phyloP scores from a whole-genome alignment of 805 yeast genomes.

The Ogataea methylovora region DNA sequence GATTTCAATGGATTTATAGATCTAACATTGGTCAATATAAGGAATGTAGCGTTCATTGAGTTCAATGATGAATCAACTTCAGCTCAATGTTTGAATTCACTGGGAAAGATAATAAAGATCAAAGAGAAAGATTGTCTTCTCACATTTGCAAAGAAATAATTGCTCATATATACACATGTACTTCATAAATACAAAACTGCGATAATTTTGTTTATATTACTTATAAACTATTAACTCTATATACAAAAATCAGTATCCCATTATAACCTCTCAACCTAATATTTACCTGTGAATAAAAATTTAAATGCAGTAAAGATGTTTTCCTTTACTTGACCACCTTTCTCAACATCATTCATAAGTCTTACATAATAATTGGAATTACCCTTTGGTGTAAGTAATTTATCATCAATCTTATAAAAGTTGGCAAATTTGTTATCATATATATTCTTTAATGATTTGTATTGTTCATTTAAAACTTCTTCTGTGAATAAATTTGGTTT shows the following conservation, averaged over 20 bases:
- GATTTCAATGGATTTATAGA: conserved; percentile 55
- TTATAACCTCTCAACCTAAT: conserved; percentile 9
- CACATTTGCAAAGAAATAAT: conserved; percentile 24
- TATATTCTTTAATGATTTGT: conserved; percentile 47
- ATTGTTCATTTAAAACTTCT: conserved; percentile 44
- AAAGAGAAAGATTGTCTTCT: conserved; percentile 15
- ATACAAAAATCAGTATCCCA: neutral
- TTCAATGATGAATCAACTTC: conserved; percentile 53
- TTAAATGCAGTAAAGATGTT: conserved; percentile 56
- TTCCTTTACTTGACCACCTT: conserved; percentile 61
- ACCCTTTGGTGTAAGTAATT: conserved; percentile 73
- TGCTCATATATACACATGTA: neutral
- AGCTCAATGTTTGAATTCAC: conserved; percentile 11
- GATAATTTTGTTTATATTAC: neutral
- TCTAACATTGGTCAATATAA: conserved; percentile 55
- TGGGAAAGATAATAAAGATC: conserved; percentile 13
- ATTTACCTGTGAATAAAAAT: conserved; percentile 72
- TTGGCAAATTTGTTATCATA: conserved; percentile 54
- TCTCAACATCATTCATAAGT: conserved; percentile 55
- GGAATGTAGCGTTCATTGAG: conserved; percentile 76
- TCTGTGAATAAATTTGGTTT: conserved; percentile 45
- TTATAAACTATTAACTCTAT: neutral
- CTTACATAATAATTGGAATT: conserved; percentile 74
- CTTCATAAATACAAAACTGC: neutral
- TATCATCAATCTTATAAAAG: conserved; percentile 58